A percentile compares a stretch with the other conserved stretches of the same genome.
Evolutionary conservation across 2,329 filamentous ascomycete species (phyloP).

Genomic region (Fusarium sp.): DNA sequence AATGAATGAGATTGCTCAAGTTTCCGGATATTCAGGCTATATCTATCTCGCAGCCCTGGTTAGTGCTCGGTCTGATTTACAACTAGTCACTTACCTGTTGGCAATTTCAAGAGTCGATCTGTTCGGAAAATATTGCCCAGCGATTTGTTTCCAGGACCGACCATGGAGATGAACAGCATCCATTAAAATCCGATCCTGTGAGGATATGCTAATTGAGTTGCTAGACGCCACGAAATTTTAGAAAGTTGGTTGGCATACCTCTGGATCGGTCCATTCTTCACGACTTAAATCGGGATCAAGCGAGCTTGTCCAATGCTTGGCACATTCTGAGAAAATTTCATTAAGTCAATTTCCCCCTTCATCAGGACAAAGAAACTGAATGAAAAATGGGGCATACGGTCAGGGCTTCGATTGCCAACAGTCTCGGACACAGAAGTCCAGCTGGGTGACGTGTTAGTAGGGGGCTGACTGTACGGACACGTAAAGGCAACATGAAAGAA

Average conservation of each 20-base stretch:
- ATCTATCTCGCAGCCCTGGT: slow-evolving; percentile 9
- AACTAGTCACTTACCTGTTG: slow-evolving; percentile 10
- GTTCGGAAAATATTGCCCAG: slow-evolving; percentile 5
- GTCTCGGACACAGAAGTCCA: slow-evolving; percentile 14
- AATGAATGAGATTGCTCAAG: slow-evolving; percentile 10
- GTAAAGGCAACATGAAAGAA: slow-evolving; percentile 3
- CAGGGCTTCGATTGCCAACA: slow-evolving; percentile 15
- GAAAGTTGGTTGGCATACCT: slow-evolving; percentile 5
- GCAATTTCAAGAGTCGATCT: slow-evolving; percentile 16
- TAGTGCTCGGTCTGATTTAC: slow-evolving; percentile 3
- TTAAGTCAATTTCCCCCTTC: not conserved
- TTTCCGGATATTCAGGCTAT: slow-evolving; percentile 8
- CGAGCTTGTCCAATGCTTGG: slow-evolving; percentile 17
- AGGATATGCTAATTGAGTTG: slow-evolving; percentile 5
- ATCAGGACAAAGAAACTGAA: not conserved
- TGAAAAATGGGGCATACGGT: slow-evolving; percentile 3
- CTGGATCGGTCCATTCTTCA: slow-evolving; percentile 10
- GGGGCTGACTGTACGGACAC: not conserved
- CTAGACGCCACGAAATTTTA: slow-evolving; percentile 4
- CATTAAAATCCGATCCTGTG: slow-evolving; percentile 9
- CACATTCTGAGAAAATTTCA: slow-evolving; percentile 4
- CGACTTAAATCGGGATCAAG: slow-evolving; percentile 12
- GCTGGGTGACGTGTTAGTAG: slow-evolving; percentile 5
- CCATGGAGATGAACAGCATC: slow-evolving; percentile 14
- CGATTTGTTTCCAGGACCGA: slow-evolving; percentile 12